phyloP scores from a whole-genome alignment of 2,329 filamentous ascomycete genomes.

The Fusarium brevicatenulatum region DNA sequence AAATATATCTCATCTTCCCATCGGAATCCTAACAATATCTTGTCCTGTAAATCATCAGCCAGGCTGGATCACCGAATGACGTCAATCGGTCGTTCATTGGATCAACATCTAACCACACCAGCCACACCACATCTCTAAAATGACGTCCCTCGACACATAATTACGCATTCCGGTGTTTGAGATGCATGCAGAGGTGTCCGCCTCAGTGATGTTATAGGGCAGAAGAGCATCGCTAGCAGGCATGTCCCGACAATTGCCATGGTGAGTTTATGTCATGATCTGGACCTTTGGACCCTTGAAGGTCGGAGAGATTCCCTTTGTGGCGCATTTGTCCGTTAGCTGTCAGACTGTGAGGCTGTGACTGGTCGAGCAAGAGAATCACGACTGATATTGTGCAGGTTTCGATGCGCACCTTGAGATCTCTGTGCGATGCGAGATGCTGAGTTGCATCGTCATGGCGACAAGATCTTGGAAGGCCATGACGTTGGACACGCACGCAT shows the following conservation, averaged over 20 bases:
- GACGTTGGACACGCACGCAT: conserved; percentile 13
- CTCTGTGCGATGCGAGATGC: conserved; percentile 10
- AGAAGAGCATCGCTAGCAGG: conserved; percentile 13
- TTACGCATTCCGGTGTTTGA: conserved; percentile 33
- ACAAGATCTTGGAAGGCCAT: conserved; percentile 4
- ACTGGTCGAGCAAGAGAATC: conserved; percentile 17
- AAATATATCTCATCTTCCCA: conserved; percentile 1
- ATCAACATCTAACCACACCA: conserved; percentile 24
- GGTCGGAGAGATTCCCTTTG: conserved; percentile 14
- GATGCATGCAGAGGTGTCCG: conserved; percentile 11
- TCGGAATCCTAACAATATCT: conserved; percentile 25
- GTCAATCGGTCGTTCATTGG: conserved; percentile 33
- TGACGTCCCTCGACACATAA: conserved; percentile 39
- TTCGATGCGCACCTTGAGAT: conserved; percentile 9
- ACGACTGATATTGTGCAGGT: conserved; percentile 8
- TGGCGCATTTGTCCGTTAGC: conserved; percentile 20
- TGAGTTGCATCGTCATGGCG: conserved; percentile 15
- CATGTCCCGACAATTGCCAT: conserved; percentile 9
- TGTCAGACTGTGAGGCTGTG: conserved; percentile 29
- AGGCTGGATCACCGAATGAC: conserved; percentile 35
- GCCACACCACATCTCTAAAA: conserved; percentile 27
- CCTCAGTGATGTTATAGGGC: conserved; percentile 18
- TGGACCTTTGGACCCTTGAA: conserved; percentile 24
- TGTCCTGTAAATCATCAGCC: conserved; percentile 8
- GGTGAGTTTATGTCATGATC: conserved; percentile 31